These are phyloP conservation scores for Coix lacrymajobi DNA, from an alignment of 176 grass and related monocot genomes.

Conservation along the genomic window DNA sequence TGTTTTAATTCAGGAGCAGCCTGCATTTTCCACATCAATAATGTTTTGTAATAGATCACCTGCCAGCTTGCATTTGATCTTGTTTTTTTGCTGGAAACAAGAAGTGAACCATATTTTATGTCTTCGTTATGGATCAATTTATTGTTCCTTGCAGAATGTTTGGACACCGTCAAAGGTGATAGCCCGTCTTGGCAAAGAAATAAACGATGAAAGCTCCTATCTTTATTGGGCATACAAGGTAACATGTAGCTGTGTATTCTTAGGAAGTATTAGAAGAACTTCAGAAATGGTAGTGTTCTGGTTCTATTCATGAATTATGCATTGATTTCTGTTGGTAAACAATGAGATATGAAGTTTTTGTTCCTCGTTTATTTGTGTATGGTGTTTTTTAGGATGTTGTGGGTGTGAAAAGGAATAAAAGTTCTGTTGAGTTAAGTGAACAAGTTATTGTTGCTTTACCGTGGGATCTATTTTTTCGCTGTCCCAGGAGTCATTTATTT, in stretches of 20 bases:
- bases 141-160: constrained; percentile 46
- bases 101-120: background rate
- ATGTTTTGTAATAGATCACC: background rate
- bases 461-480: background rate
- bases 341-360: background rate
- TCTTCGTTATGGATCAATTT: constrained; percentile 4
- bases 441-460: background rate
- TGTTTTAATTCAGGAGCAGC: background rate
- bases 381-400: background rate
- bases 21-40: background rate
- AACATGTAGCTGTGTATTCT: background rate
- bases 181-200: constrained; percentile 89
- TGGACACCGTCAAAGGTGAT: constrained; percentile 97
- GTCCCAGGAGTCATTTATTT: background rate
- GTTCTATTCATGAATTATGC: background rate
- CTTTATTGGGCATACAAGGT: constrained; percentile 96
- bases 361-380: background rate
- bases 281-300: background rate
- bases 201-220: constrained; percentile 79
- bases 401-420: background rate
- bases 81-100: background rate
- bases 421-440: background rate
- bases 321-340: constrained; percentile 1
- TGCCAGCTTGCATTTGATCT: background rate
- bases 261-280: background rate